phyloP scores from a whole-genome alignment of 441 rosid genomes.

The Metrosideros polymorpha region DNA sequence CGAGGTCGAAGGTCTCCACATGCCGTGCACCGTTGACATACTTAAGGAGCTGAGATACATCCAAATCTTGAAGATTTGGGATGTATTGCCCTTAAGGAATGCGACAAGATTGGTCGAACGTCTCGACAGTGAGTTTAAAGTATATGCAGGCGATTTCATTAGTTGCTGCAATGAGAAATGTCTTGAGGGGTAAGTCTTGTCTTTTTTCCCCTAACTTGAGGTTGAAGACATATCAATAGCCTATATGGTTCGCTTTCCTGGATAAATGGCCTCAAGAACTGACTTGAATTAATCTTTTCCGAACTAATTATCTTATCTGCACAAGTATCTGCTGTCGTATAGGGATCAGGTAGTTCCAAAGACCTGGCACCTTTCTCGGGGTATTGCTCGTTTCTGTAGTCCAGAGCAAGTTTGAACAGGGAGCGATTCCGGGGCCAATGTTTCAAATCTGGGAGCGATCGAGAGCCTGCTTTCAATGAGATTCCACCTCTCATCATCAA shows the following conservation, averaged over 20 bases:
- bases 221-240: background rate
- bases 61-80: too few relatives aligned
- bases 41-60: too few relatives aligned
- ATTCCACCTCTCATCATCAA: slow-evolving; percentile 35
- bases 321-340: background rate
- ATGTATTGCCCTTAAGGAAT: too few relatives aligned
- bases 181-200: slow-evolving; percentile 32
- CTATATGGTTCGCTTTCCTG: background rate
- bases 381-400: slow-evolving; percentile 10
- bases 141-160: too few relatives aligned
- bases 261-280: background rate
- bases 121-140: too few relatives aligned
- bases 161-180: too few relatives aligned
- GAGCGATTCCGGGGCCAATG: background rate
- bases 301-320: background rate
- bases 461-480: slow-evolving; percentile 47
- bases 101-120: too few relatives aligned
- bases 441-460: slow-evolving; percentile 23
- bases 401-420: background rate
- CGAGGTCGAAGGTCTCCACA: too few relatives aligned
- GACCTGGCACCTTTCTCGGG: slow-evolving; percentile 21
- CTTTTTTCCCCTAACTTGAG: too few relatives aligned
- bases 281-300: background rate
- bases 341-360: slow-evolving; percentile 41
- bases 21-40: too few relatives aligned